Evolutionary conservation across 108 stramenopile genomes (phyloP).

Genomic region (Discostella pseudostelligera): DNA sequence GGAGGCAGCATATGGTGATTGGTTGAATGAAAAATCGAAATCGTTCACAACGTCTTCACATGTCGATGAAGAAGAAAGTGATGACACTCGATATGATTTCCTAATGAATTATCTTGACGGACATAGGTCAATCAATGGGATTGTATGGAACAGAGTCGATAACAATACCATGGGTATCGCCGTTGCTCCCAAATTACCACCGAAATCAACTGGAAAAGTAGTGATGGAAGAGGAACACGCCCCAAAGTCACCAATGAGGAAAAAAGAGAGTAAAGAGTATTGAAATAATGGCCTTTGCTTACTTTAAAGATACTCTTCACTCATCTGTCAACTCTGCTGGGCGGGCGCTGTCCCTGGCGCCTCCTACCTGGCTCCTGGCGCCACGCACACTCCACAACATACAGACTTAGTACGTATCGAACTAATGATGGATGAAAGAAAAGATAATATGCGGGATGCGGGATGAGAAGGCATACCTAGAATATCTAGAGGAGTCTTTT

Average conservation of each 20-base stretch:
- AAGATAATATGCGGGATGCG: no score
- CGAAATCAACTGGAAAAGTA: constrained; percentile 6
- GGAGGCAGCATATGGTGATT: constrained; percentile 62
- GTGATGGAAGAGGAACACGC: constrained; percentile 9
- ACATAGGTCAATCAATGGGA: constrained; percentile 5
- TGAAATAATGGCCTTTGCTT: no score
- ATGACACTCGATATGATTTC: constrained; percentile 8
- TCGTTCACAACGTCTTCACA: not conserved
- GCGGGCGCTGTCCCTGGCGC: no score
- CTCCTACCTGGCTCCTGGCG: no score
- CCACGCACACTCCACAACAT: no score
- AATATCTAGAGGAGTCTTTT: no score
- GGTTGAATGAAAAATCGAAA: constrained; percentile 24
- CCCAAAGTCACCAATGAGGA: not conserved
- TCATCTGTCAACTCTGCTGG: no score
- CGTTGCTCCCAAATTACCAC: not conserved
- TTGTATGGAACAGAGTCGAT: constrained; percentile 14
- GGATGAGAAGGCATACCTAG: no score
- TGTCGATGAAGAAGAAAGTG: not conserved
- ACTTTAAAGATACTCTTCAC: no score
- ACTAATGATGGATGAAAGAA: no score
- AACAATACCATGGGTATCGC: not conserved
- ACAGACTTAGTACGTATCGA: no score
- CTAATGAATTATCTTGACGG: constrained; percentile 9
- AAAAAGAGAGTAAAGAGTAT: no score